A percentile compares a stretch with the other conserved stretches of the same genome.
These are phyloP conservation scores for Pseudogymnoascus sp. DNA, from an alignment of 2,329 filamentous ascomycete genomes.

Conservation along the genomic window DNA sequence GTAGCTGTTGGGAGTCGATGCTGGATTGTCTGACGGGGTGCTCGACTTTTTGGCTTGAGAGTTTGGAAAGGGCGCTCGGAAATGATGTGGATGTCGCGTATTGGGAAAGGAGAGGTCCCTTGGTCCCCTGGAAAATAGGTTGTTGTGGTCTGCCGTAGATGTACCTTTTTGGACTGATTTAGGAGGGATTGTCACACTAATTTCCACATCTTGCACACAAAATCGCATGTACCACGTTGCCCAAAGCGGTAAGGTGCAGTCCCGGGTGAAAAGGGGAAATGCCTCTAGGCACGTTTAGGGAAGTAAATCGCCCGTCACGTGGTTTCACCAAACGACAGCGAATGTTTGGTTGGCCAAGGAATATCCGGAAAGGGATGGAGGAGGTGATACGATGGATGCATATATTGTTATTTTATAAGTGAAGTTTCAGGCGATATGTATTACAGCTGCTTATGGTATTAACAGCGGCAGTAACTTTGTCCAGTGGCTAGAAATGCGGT, in stretches of 20 bases:
- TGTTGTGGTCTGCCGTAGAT: neutral
- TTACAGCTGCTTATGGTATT: neutral
- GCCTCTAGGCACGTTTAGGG: constrained; percentile 1
- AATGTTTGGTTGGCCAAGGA: neutral
- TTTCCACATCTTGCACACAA: neutral
- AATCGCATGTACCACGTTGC: neutral
- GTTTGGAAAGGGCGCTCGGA: constrained; percentile 6
- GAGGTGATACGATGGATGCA: neutral
- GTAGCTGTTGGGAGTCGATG: neutral
- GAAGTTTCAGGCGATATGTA: neutral
- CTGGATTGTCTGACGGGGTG: neutral
- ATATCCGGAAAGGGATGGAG: neutral
- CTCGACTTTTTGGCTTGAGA: constrained; percentile 7
- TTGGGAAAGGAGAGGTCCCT: constrained; percentile 6
- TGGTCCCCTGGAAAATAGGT: neutral
- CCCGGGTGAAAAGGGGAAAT: constrained; percentile 5
- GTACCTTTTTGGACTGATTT: neutral
- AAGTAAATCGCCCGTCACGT: neutral
- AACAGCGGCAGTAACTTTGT: neutral
- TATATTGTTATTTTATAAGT: neutral
- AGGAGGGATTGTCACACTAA: neutral
- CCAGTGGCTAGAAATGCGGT: neutral
- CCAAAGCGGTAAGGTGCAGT: neutral
- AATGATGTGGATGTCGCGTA: constrained; percentile 7
- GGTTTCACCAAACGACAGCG: neutral